phyloP scores from a whole-genome alignment of 768 basidiomycete genomes.

The Baorangia bicolor region DNA sequence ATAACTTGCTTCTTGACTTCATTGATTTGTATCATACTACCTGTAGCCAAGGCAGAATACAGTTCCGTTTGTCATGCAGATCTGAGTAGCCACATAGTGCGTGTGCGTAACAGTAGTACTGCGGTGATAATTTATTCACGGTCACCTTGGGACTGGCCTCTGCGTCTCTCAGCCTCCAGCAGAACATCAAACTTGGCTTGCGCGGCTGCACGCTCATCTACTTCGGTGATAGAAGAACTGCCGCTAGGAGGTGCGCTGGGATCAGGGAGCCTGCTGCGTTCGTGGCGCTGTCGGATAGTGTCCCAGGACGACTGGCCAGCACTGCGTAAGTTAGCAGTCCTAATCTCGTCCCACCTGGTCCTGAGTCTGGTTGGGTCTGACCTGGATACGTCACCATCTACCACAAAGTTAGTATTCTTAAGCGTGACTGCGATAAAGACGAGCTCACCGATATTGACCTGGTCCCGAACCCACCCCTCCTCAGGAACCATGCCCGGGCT shows the following conservation, averaged over 20 bases:
- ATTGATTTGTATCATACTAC: slow-evolving; percentile 6
- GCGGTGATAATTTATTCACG: neutral
- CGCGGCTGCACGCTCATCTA: slow-evolving; percentile 40
- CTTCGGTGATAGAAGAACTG: slow-evolving; percentile 11
- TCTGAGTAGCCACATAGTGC: neutral
- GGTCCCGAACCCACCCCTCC: slow-evolving; percentile 16
- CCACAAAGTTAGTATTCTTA: neutral
- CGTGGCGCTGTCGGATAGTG: slow-evolving; percentile 57
- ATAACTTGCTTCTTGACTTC: slow-evolving; percentile 7
- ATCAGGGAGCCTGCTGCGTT: slow-evolving; percentile 31
- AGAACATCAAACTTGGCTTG: slow-evolving; percentile 61
- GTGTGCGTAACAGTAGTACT: neutral
- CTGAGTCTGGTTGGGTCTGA: slow-evolving; percentile 12
- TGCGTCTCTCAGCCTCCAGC: slow-evolving; percentile 55
- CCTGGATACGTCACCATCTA: slow-evolving; percentile 6
- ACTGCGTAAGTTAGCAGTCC: slow-evolving; percentile 47
- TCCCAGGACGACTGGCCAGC: slow-evolving; percentile 63
- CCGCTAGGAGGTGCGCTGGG: slow-evolving; percentile 4
- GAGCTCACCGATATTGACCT: slow-evolving; percentile 13
- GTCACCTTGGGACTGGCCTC: slow-evolving; percentile 23
- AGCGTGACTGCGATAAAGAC: neutral
- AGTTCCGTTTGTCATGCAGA: neutral
- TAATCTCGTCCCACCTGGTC: slow-evolving; percentile 67
- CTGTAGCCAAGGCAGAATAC: neutral
- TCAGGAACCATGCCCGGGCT: slow-evolving; percentile 11